Base-by-base conservation (phyloP, 257 asterid genomes). In the Ocimum tenuiflorum region DNA sequence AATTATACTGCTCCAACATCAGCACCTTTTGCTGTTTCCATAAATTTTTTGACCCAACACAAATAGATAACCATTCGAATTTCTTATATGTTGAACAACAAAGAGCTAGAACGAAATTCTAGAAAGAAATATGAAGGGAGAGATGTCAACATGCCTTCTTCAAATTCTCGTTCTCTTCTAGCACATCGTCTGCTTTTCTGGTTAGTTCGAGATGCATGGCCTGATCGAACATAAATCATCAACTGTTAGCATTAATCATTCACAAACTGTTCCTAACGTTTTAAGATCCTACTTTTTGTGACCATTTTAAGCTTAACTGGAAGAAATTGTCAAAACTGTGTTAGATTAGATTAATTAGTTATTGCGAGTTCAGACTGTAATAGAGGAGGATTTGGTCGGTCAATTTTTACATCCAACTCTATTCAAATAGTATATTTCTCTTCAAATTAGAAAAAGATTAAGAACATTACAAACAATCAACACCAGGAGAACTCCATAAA, bases 1-100 rank as follows among this genome's bases (percentile, higher is more conserved):
- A 63, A 65, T 72, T 65, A 43, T 68, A 75, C 75, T 74, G 77
- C 52, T 63, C 63, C 60, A 71, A 33, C 5, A 83, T 89, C 63
- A 82, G 66, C 85, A 83, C 90, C 86, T 74, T 83, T 56, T 68
- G 69, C 98, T 91, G 68, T 64, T 60, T 72, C 66, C 59, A 63
- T 54, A 33, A 70, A 17, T 55, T 41, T 52, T 17, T 62, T 59
- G 36, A 35, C 5, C 43, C 17, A 17, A 46, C 18, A 12, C 31
- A 58, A 58, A 58, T 8, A 38, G 41, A 20, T 6, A 42, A 54
- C 29, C 27, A 59, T 3, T 58, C 10, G 9, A 70, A 36, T 36
- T 15, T 60, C 15, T n/a, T n/a, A 13, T 4, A 27, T 14, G 49
- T 6, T 42, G 39, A 39, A 35, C 9, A 10, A 50, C 12, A 18